Evolutionary conservation across 345 rosid species (phyloP).

Genomic region (Physaria fendleri): DNA sequence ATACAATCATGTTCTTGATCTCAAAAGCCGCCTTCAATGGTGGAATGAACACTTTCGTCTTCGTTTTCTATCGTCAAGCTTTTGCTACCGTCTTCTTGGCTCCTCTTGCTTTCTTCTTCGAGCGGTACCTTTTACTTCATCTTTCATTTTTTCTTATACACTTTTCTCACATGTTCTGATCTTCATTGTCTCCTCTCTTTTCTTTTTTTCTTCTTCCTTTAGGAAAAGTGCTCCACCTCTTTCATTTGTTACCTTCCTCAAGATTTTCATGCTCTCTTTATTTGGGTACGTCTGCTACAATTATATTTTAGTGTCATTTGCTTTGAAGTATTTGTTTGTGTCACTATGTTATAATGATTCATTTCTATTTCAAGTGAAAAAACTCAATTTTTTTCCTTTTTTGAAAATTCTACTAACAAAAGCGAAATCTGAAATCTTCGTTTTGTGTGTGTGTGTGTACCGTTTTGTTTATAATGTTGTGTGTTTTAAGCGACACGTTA

Average conservation of each 20-base stretch:
- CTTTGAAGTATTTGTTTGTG: too few relatives aligned
- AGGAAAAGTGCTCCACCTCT: conserved; percentile 77
- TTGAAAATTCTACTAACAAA: neutral
- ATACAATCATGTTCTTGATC: conserved; percentile 81
- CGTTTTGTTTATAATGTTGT: neutral
- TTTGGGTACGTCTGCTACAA: conserved; percentile 43
- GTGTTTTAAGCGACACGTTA: neutral
- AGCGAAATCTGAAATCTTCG: neutral
- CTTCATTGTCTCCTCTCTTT: neutral
- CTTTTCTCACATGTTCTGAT: too few relatives aligned
- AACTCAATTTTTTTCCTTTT: neutral
- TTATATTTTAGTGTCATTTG: neutral
- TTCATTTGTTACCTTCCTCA: conserved; percentile 56
- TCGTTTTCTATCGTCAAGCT: conserved; percentile 83
- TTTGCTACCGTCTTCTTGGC: conserved; percentile 61
- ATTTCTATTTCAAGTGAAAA: neutral
- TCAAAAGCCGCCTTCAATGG: conserved; percentile 83
- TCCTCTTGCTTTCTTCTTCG: conserved; percentile 62
- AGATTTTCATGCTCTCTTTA: conserved; percentile 68
- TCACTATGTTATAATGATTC: neutral
- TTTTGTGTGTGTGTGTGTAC: neutral
- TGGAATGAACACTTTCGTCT: conserved; percentile 83
- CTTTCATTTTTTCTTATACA: too few relatives aligned
- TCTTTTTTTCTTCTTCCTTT: neutral
- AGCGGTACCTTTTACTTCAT: conserved; percentile 72